Evolutionary conservation across 2,329 filamentous ascomycete genomes (phyloP), one percentile per base, ranked within the genome.

Genomic region (Chalaropsis thielavioides): DNA sequence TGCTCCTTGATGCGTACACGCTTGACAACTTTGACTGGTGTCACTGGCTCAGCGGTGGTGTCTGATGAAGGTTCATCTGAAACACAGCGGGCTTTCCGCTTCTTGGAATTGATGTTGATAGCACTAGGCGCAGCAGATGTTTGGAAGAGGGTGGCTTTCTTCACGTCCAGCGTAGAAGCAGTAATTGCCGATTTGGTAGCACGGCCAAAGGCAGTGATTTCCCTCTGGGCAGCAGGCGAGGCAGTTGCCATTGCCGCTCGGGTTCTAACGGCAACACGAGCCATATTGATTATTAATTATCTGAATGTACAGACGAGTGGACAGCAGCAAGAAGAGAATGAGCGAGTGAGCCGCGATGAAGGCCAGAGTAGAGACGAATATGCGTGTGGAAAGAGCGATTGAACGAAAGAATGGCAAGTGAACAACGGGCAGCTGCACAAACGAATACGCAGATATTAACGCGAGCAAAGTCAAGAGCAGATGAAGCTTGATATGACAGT

Each of bases 41-140:
- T 67, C 7, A 59, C 38, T 11, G 65, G 65, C 31, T 41, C 59
- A 4, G 35, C 40, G 15, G 51, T 27, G 10, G 58, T 13, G 13
- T 27, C 38, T 19, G 51, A 68, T 35, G 70, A 69, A 35, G 75
- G 72, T 61, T 71, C 69, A 22, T 71, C 69, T 2, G 70, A 67
- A 13, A 67, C 63, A 15, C 68, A 66, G n/a, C 67, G 31, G 1
- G 76, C 73, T 70, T 76, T 80, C 68, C 74, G 71, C 69, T 79
- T 77, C 68, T 72, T 74, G 15, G 74, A 71, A 8, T 69, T 56
- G 65, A 71, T 54, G 70, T 68, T 40, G 71, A 70, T 19, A 66
- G 46, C 11, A 64, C 19, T 8, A 11, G 51, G 24, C 15, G 51
- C 24, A 17, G 51, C 51, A 27, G 51, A 17, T 13, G 64, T 17